A percentile compares a stretch with the other conserved stretches of the same genome.
Conservation (phyloP, 2,329 filamentous ascomycete genomes). For the Calonectria pseudoreteaudii region DNA sequence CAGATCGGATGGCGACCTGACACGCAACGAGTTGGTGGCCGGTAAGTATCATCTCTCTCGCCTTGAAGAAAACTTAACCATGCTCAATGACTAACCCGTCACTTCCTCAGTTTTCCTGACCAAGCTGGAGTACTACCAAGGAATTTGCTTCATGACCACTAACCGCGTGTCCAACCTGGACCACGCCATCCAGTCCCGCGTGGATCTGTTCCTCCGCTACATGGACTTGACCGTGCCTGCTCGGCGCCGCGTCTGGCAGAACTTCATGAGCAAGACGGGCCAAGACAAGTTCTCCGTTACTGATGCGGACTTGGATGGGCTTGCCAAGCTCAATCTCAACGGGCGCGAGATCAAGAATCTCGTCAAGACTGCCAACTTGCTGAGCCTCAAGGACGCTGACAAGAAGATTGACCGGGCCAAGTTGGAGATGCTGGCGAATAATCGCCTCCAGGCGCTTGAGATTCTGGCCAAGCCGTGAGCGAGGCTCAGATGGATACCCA, state of each 20-base stretch:
- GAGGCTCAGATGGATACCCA: not conserved
- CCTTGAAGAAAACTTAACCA: not conserved
- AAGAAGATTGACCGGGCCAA: not conserved
- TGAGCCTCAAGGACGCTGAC: not conserved
- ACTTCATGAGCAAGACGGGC: slow-evolving; percentile 15
- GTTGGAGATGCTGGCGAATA: not conserved
- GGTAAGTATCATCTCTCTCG: slow-evolving; percentile 10
- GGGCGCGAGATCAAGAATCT: slow-evolving; percentile 19
- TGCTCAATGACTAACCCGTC: not conserved
- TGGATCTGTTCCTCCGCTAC: slow-evolving; percentile 54
- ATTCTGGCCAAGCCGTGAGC: not conserved
- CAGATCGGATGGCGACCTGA: slow-evolving; percentile 25
- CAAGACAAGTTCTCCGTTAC: not conserved
- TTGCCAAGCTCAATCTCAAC: slow-evolving; percentile 5
- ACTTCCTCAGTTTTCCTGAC: slow-evolving; percentile 51
- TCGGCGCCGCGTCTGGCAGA: slow-evolving; percentile 3
- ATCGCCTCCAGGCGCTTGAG: slow-evolving; percentile 10
- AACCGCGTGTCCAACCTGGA: slow-evolving; percentile 58
- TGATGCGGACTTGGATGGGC: not conserved
- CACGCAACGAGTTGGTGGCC: slow-evolving; percentile 36
- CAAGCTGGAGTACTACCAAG: slow-evolving; percentile 54
- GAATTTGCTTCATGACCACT: slow-evolving; percentile 58
- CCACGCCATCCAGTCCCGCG: slow-evolving; percentile 55
- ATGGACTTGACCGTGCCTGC: not conserved
- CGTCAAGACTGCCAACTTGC: slow-evolving; percentile 15